A percentile compares a stretch with the other conserved stretches of the same genome.
Conservation (phyloP, 164 flowering plant species). For the Stephania yunnanensis region DNA sequence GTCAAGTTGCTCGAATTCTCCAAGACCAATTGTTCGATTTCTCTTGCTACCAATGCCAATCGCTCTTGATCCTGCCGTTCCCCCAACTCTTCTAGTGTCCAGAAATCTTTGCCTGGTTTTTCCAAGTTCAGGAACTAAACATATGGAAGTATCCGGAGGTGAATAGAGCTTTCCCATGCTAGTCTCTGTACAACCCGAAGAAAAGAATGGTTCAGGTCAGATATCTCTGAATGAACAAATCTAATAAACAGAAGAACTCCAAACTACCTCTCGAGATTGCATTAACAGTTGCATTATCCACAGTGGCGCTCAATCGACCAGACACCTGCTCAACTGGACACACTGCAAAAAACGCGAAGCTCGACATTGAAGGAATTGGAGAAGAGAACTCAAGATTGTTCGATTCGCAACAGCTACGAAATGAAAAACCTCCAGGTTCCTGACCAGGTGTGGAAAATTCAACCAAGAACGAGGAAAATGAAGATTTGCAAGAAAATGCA, state of each 20-base stretch:
- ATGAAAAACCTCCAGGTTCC: conserved; percentile 52
- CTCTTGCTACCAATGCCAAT: conserved; percentile 55
- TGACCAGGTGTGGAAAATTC: conserved; percentile 31
- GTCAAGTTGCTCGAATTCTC: conserved; percentile 70
- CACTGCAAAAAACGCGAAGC: conserved; percentile 63
- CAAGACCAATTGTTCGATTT: conserved; percentile 75
- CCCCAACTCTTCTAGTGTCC: conserved; percentile 32
- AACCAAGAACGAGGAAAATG: conserved; percentile 59
- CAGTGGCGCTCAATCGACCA: conserved; percentile 16
- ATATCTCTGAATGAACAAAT: not conserved
- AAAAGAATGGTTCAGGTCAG: not conserved
- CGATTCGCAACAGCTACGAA: conserved; percentile 37
- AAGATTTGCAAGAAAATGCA: conserved; percentile 58
- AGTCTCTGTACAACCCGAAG: conserved; percentile 28
- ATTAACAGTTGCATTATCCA: conserved; percentile 19
- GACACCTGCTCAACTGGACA: conserved; percentile 27
- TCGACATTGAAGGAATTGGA: conserved; percentile 57
- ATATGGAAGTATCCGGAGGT: conserved; percentile 22
- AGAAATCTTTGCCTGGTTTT: conserved; percentile 22
- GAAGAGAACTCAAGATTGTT: conserved; percentile 34
- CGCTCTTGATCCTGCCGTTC: conserved; percentile 26
- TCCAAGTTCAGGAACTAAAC: conserved; percentile 12
- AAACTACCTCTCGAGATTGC: conserved; percentile 39
- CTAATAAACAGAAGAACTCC: not conserved
- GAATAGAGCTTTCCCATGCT: conserved; percentile 29